These are phyloP conservation scores for Acanthamoeba culbertsoni DNA, from an alignment of 208 protist species.

Conservation along the genomic window DNA sequence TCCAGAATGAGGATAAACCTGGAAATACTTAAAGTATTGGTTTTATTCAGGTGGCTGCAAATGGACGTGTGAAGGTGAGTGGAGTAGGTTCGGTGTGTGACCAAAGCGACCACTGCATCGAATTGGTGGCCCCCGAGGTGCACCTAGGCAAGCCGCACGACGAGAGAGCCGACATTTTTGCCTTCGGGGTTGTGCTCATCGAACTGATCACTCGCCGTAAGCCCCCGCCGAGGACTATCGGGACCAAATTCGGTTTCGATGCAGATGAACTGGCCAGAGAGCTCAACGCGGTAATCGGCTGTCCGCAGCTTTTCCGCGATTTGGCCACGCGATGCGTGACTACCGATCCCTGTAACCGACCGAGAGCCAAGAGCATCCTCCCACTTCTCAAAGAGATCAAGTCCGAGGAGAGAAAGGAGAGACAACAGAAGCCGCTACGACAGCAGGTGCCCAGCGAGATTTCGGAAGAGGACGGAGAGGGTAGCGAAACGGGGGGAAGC, in stretches of 20 bases:
- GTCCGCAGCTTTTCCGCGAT: neutral
- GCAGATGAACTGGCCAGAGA: neutral
- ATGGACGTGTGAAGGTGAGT: constrained; percentile 32
- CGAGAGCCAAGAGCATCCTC: neutral
- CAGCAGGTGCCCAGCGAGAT: neutral
- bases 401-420: neutral
- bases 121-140: constrained; percentile 16
- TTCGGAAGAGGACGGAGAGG: neutral
- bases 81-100: neutral
- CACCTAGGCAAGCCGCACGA: neutral
- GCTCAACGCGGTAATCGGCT: neutral
- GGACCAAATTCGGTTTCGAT: constrained; percentile 48
- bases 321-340: neutral
- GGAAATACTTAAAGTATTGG: no score
- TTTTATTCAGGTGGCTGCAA: neutral
- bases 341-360: neutral
- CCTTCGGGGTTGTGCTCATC: constrained; percentile 18
- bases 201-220: constrained; percentile 10
- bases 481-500: neutral
- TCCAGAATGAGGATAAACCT: neutral
- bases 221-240: neutral
- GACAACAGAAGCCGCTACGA: neutral
- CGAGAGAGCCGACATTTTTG: constrained; percentile 42
- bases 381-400: constrained; percentile 36
- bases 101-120: neutral